Evolutionary conservation across 2,329 filamentous ascomycete species (phyloP).

Genomic region (Didymella exigua): DNA sequence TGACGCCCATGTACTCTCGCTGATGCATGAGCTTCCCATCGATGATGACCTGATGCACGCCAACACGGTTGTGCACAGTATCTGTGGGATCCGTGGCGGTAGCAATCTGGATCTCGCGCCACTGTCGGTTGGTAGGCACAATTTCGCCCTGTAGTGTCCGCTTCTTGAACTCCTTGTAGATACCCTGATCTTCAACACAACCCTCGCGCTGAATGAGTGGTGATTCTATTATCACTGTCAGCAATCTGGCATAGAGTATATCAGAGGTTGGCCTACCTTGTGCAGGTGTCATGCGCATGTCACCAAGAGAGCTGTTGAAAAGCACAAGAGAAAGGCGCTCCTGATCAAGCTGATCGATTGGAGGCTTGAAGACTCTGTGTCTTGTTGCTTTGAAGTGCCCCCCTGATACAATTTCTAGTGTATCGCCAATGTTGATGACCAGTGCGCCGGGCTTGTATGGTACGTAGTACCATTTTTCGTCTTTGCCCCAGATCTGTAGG

Average conservation of each 20-base stretch:
- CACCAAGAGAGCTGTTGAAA: slow-evolving; percentile 31
- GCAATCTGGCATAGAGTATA: background rate
- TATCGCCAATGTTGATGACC: slow-evolving; percentile 37
- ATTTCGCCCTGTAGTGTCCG: slow-evolving; percentile 24
- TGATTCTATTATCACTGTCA: slow-evolving; percentile 19
- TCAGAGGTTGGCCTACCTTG: slow-evolving; percentile 13
- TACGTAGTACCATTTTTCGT: slow-evolving; percentile 36
- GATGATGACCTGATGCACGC: slow-evolving; percentile 30
- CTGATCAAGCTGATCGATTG: slow-evolving; percentile 47
- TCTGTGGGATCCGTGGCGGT: slow-evolving; percentile 32
- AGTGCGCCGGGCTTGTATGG: slow-evolving; percentile 34
- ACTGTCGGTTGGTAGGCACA: slow-evolving; percentile 28
- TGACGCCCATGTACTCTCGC: slow-evolving; percentile 33
- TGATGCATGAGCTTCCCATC: slow-evolving; percentile 31
- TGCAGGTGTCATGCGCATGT: slow-evolving; percentile 27
- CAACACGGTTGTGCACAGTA: slow-evolving; percentile 28
- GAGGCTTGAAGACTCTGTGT: slow-evolving; percentile 53
- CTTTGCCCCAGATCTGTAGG: slow-evolving; percentile 32
- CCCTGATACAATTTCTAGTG: slow-evolving; percentile 53
- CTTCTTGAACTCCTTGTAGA: slow-evolving; percentile 30
- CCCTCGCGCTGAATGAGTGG: slow-evolving; percentile 31
- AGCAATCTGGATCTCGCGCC: slow-evolving; percentile 33
- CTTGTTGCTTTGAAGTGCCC: slow-evolving; percentile 56
- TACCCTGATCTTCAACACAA: slow-evolving; percentile 30
- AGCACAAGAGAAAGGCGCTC: slow-evolving; percentile 42